Evolutionary conservation across 805 yeast genomes (phyloP).

Genomic region (Ogataea sp.): DNA sequence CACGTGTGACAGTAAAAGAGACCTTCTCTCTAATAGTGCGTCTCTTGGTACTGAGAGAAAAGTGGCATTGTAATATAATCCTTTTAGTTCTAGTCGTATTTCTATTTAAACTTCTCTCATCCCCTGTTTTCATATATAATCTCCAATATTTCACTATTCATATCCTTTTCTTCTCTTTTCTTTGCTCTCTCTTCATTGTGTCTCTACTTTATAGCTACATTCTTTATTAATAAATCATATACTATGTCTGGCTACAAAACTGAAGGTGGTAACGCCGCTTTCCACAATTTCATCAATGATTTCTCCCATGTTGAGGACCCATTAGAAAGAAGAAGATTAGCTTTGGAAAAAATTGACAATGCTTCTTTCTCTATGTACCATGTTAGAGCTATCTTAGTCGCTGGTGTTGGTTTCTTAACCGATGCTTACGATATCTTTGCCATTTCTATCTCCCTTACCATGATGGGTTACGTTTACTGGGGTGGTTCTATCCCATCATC

Average conservation of each 20-base stretch:
- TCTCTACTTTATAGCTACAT: background rate
- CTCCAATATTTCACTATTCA: too few relatives aligned
- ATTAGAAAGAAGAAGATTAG: conserved; percentile 78
- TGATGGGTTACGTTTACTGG: conserved; percentile 78
- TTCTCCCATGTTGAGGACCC: conserved; percentile 81
- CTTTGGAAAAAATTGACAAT: conserved; percentile 75
- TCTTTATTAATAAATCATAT: background rate
- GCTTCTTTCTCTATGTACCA: conserved; percentile 80
- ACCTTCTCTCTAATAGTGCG: too few relatives aligned
- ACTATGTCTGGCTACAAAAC: conserved; percentile 22
- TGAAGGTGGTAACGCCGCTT: conserved; percentile 77
- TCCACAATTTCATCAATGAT: conserved; percentile 74
- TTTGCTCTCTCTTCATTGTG: background rate
- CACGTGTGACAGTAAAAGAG: too few relatives aligned
- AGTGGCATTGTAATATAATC: too few relatives aligned
- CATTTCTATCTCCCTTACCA: conserved; percentile 72
- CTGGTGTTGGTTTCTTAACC: conserved; percentile 91
- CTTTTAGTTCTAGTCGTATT: too few relatives aligned
- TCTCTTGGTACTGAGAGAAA: too few relatives aligned
- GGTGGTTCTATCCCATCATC: conserved; percentile 52
- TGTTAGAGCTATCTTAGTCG: conserved; percentile 72
- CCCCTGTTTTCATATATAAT: too few relatives aligned
- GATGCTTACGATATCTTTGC: conserved; percentile 92
- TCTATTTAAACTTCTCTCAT: too few relatives aligned
- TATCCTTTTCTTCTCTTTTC: too few relatives aligned